These are phyloP conservation scores for Domatiomyces catenatus DNA, from an alignment of 2,329 filamentous ascomycete genomes.

Conservation along the genomic window DNA sequence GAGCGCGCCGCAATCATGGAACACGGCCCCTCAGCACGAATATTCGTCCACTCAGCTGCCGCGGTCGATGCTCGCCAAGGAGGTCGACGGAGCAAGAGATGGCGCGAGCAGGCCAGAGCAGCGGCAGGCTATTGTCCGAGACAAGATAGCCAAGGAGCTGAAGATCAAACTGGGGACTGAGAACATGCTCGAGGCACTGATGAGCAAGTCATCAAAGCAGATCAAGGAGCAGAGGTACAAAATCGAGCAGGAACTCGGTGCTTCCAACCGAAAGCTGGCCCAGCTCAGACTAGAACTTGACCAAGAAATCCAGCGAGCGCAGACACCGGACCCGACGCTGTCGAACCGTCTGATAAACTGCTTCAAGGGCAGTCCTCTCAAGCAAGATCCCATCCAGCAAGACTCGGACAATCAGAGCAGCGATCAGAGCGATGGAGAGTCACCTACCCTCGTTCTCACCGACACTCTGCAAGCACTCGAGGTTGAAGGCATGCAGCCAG, in stretches of 20 bases:
- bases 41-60: slow-evolving; percentile 24
- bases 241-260: slow-evolving; percentile 77
- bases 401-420: slow-evolving; percentile 42
- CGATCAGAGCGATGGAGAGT: slow-evolving; percentile 51
- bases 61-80: slow-evolving; percentile 36
- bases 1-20: slow-evolving; percentile 48
- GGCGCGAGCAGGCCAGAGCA: slow-evolving; percentile 50
- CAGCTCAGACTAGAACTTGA: slow-evolving; percentile 45
- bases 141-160: slow-evolving; percentile 82
- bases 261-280: slow-evolving; percentile 59
- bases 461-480: slow-evolving; percentile 86
- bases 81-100: slow-evolving; percentile 31
- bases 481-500: slow-evolving; percentile 68
- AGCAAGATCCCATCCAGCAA: slow-evolving; percentile 34
- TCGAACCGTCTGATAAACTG: slow-evolving; percentile 38
- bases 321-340: slow-evolving; percentile 36
- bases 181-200: slow-evolving; percentile 89
- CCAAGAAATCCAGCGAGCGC: slow-evolving; percentile 43
- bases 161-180: slow-evolving; percentile 98
- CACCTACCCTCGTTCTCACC: slow-evolving; percentile 76
- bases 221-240: slow-evolving; percentile 66
- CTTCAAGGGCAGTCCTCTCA: slow-evolving; percentile 40
- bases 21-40: slow-evolving; percentile 34
- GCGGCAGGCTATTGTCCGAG: slow-evolving; percentile 58
- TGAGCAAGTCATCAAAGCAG: slow-evolving; percentile 90